Evolutionary conservation across 163 green algal genomes (phyloP).

Genomic region (Prototheca stagnorum): DNA sequence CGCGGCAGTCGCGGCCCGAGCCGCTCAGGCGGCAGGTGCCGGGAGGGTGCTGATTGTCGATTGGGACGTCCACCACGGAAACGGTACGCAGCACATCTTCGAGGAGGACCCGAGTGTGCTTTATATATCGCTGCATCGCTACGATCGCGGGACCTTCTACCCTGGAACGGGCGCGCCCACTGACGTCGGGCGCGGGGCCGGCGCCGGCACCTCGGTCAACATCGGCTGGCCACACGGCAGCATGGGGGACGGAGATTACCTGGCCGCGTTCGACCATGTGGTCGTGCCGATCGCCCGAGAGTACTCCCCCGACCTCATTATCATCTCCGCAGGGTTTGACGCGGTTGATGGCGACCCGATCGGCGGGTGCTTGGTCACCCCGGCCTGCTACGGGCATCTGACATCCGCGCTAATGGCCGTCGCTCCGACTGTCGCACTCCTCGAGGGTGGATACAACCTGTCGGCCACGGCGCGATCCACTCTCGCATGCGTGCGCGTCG

Average conservation of each 20-base stretch:
- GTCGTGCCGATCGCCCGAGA: conserved; percentile 55
- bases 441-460: conserved; percentile 75
- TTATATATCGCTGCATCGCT: conserved; percentile 74
- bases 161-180: conserved; percentile 56
- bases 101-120: conserved; percentile 61
- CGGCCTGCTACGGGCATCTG: conserved; percentile 53
- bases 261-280: conserved; percentile 56
- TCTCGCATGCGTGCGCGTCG: conserved; percentile 43
- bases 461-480: conserved; percentile 33
- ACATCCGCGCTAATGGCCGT: conserved; percentile 38
- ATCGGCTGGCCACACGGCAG: conserved; percentile 56
- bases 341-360: conserved; percentile 62
- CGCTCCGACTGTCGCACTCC: conserved; percentile 44
- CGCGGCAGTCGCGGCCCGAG: conserved; percentile 57
- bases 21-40: conserved; percentile 36
- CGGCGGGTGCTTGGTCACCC: conserved; percentile 43
- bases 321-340: conserved; percentile 84
- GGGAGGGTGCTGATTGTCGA: conserved; percentile 68
- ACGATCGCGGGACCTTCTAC: conserved; percentile 64
- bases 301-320: conserved; percentile 69
- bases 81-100: conserved; percentile 84
- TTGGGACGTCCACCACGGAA: conserved; percentile 71
- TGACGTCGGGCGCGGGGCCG: conserved; percentile 50
- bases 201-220: conserved; percentile 67
- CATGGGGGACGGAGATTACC: conserved; percentile 69